Conservation (phyloP, 169 alveolate genomes). For the Cryptosporidium xiaoi region DNA sequence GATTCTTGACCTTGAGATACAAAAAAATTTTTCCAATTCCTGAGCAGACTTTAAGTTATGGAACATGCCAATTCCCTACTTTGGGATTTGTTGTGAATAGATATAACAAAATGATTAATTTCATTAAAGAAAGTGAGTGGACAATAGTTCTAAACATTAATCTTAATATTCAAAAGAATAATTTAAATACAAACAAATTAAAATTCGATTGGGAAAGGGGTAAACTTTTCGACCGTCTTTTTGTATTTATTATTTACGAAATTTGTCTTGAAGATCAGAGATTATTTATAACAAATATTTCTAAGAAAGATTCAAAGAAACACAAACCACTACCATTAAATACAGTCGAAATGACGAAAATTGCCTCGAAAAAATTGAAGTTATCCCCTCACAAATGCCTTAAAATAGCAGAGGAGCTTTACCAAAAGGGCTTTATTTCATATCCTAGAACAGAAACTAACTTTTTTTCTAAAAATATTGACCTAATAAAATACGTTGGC, state of each 20-base stretch:
- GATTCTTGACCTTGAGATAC: conserved; percentile 89
- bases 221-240: conserved; percentile 83
- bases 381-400: conserved; percentile 90
- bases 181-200: conserved; percentile 10
- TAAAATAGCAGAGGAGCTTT: conserved; percentile 96
- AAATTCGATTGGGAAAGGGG: conserved; percentile 86
- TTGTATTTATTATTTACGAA: conserved; percentile 74
- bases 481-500: conserved; percentile 84
- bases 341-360: conserved; percentile 87
- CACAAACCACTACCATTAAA: conserved; percentile 87
- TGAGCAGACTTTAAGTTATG: conserved; percentile 88
- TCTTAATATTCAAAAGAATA: conserved; percentile 65
- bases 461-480: conserved; percentile 90
- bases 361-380: conserved; percentile 85
- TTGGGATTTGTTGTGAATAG: conserved; percentile 97
- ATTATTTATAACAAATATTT: conserved; percentile 77
- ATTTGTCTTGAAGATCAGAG: conserved; percentile 30
- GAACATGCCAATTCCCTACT: conserved; percentile 99
- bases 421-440: conserved; percentile 92
- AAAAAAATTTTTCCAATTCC: conserved; percentile 74
- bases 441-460: conserved; percentile 99
- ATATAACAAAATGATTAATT: conserved; percentile 88
- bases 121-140: conserved; percentile 94
- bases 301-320: conserved; percentile 76
- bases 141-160: conserved; percentile 80